Conservation (phyloP, 176 grass and related monocot species). For the Dendrocalamus sinicus region DNA sequence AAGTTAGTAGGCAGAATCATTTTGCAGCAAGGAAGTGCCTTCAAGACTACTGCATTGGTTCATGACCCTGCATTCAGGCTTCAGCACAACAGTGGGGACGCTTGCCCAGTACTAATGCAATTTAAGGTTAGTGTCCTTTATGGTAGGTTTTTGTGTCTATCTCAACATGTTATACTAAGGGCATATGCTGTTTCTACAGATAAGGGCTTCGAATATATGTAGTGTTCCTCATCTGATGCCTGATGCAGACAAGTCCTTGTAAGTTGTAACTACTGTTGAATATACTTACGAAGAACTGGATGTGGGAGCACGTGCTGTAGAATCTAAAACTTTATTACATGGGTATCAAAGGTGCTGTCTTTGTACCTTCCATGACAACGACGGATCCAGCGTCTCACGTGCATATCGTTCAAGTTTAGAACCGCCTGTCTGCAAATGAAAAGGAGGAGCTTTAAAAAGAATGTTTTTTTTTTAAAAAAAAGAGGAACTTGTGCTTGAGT, state of each 20-base stretch:
- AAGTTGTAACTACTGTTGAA: background rate
- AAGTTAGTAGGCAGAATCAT: background rate
- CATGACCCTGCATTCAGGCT: background rate
- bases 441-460: background rate
- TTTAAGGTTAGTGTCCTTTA: constrained; percentile 33
- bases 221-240: background rate
- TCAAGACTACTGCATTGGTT: background rate
- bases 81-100: background rate
- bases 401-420: constrained; percentile 62
- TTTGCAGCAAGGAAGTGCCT: background rate
- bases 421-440: constrained; percentile 51
- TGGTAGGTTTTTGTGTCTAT: background rate
- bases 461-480: background rate
- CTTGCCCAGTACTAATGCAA: constrained; percentile 23
- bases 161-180: constrained; percentile 19
- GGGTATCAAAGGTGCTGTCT: background rate
- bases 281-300: constrained; percentile 17
- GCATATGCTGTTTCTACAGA: constrained; percentile 12
- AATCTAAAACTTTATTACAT: constrained; percentile 35
- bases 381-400: constrained; percentile 66
- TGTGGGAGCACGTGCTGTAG: constrained; percentile 29
- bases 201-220: constrained; percentile 11
- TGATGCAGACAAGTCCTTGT: constrained; percentile 2
- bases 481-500: constrained; percentile 9
- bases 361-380: constrained; percentile 80